Percentiles rank a stretch among this genome's conserved stretches.
Conservation (phyloP, 192 early-diverging fungal genomes). For the Coemansia guatemalensis region DNA sequence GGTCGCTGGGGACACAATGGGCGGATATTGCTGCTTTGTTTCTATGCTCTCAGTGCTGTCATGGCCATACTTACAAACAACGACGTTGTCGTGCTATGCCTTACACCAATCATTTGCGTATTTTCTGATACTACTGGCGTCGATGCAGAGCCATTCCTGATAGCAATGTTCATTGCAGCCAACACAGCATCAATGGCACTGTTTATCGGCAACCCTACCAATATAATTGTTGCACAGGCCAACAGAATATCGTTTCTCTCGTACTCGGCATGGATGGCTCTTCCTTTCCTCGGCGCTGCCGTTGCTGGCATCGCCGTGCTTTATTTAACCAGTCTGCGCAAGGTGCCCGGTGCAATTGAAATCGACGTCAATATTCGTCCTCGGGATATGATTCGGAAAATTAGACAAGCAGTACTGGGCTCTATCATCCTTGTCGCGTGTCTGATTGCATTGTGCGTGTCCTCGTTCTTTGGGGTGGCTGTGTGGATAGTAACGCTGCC, state of each 20-base stretch:
- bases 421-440: slow-evolving; percentile 55
- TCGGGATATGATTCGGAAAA: slow-evolving; percentile 55
- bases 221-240: slow-evolving; percentile 81
- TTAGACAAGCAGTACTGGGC: slow-evolving; percentile 66
- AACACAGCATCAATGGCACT: slow-evolving; percentile 82
- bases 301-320: slow-evolving; percentile 58
- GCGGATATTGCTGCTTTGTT: slow-evolving; percentile 62
- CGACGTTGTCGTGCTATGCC: slow-evolving; percentile 82
- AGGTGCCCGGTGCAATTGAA: slow-evolving; percentile 53
- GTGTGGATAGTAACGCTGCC: slow-evolving; percentile 75
- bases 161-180: slow-evolving; percentile 73
- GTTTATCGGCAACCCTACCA: slow-evolving; percentile 88
- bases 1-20: slow-evolving; percentile 59
- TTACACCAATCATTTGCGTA: slow-evolving; percentile 78
- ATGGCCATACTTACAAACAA: slow-evolving; percentile 78
- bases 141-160: slow-evolving; percentile 64
- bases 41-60: slow-evolving; percentile 68
- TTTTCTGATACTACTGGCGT: slow-evolving; percentile 67
- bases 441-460: slow-evolving; percentile 65
- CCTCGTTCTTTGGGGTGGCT: slow-evolving; percentile 65
- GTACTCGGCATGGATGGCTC: slow-evolving; percentile 83
- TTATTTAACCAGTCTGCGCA: slow-evolving; percentile 50
- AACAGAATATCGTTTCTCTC: slow-evolving; percentile 68
- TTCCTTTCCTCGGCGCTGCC: slow-evolving; percentile 62
- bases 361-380: slow-evolving; percentile 54